Percentiles rank a stretch among this genome's conserved stretches.
These are phyloP conservation scores for Penicillium digitatum DNA, from an alignment of 2,329 filamentous ascomycete genomes.

Conservation along the genomic window DNA sequence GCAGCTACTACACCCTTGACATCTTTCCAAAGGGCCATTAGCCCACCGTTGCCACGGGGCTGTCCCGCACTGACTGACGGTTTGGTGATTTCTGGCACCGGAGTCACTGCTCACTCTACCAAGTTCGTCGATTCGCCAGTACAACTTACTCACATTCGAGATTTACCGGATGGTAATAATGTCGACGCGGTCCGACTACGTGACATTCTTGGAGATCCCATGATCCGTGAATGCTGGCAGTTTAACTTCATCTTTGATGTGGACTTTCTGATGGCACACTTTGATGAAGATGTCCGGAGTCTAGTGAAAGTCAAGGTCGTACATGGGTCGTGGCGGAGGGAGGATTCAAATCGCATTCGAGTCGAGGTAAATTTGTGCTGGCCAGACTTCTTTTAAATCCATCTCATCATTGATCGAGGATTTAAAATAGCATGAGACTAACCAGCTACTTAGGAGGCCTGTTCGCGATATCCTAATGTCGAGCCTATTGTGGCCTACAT, in stretches of 20 bases:
- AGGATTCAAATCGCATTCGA: conserved; percentile 56
- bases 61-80: neutral
- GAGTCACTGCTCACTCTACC: no score
- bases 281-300: conserved; percentile 54
- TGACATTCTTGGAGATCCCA: conserved; percentile 68
- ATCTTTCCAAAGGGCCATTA: conserved; percentile 3
- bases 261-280: conserved; percentile 58
- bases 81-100: neutral
- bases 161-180: conserved; percentile 60
- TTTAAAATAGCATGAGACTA: neutral
- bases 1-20: neutral
- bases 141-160: conserved; percentile 65
- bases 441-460: conserved; percentile 51
- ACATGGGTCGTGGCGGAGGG: conserved; percentile 64
- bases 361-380: conserved; percentile 50
- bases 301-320: conserved; percentile 56
- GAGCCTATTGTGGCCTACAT: conserved; percentile 70
- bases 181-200: conserved; percentile 60
- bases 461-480: conserved; percentile 62
- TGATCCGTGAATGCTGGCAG: conserved; percentile 62
- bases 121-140: conserved; percentile 57
- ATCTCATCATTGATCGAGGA: neutral
- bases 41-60: neutral
- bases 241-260: conserved; percentile 57
- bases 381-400: neutral